phyloP scores from a whole-genome alignment of 108 stramenopile genomes.

The Bacterosira constricta region DNA sequence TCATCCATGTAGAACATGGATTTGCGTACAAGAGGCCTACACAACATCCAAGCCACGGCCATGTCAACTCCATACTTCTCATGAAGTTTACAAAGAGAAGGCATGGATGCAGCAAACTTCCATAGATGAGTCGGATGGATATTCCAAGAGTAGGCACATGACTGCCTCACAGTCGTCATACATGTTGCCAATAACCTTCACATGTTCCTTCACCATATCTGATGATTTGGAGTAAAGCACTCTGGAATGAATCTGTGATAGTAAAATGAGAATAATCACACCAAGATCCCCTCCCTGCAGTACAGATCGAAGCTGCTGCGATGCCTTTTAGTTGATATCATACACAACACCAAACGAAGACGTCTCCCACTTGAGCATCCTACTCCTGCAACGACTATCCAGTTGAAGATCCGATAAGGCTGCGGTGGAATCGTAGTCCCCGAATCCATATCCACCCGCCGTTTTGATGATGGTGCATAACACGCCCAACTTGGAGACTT shows the following conservation, averaged over 20 bases:
- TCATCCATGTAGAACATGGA: conserved; percentile 41
- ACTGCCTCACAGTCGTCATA: conserved; percentile 79
- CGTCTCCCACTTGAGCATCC: conserved; percentile 76
- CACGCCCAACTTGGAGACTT: conserved; percentile 82
- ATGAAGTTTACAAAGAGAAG: conserved; percentile 57
- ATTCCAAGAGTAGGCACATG: conserved; percentile 77
- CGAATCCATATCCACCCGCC: conserved; percentile 81
- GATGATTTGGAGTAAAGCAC: conserved; percentile 62
- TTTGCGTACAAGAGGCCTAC: conserved; percentile 63
- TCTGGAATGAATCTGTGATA: conserved; percentile 70
- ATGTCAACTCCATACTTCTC: conserved; percentile 61
- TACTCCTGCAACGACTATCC: conserved; percentile 74
- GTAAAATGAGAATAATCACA: conserved; percentile 73
- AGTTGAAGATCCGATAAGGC: conserved; percentile 74
- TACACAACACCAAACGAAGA: conserved; percentile 89
- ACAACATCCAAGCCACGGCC: conserved; percentile 73
- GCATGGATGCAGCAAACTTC: conserved; percentile 66
- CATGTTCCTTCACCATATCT: conserved; percentile 51
- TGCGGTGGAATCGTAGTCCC: conserved; percentile 80
- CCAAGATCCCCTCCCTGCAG: conserved; percentile 76
- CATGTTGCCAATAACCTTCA: conserved; percentile 83
- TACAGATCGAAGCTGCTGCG: conserved; percentile 51
- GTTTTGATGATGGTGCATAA: conserved; percentile 78
- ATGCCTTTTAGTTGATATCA: conserved; percentile 59
- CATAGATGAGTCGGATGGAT: conserved; percentile 59